Evolutionary conservation across 345 rosid species (phyloP).

Genomic region (Gossypium longicalyx): DNA sequence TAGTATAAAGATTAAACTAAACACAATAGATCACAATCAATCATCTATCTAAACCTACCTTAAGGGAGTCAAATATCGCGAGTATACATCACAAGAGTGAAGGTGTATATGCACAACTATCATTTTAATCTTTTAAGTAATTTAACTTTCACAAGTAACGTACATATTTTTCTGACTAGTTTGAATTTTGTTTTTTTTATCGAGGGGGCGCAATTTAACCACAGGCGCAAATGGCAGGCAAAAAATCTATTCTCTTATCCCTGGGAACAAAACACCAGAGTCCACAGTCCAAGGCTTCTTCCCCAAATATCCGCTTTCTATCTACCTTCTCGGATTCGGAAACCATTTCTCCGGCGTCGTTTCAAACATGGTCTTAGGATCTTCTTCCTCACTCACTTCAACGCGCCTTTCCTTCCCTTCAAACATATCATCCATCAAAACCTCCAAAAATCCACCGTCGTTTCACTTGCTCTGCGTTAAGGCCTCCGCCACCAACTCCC

Average conservation of each 20-base stretch:
- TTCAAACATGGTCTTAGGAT: neutral
- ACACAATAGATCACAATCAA: fast-evolving
- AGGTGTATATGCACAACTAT: too few species aligned
- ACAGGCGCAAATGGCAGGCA: neutral
- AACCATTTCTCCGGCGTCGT: neutral
- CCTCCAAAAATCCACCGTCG: neutral
- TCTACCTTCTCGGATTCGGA: neutral
- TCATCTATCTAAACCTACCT: fast-evolving
- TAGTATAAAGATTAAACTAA: fast-evolving
- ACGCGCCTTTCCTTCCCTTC: neutral
- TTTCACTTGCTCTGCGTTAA: constrained; percentile 26
- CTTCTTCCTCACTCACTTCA: neutral
- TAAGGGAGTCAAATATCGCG: too few species aligned
- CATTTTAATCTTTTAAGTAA: too few species aligned
- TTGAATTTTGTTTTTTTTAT: too few species aligned
- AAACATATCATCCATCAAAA: neutral
- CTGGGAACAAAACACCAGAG: neutral
- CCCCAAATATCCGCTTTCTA: neutral
- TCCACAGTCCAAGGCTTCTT: neutral
- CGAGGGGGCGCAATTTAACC: too few species aligned
- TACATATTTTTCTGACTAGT: too few species aligned
- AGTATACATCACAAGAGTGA: too few species aligned
- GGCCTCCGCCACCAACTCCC: constrained; percentile 41
- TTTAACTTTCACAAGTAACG: too few species aligned
- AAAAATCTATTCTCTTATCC: neutral